Evolutionary conservation across 1,139 yeast genomes (phyloP).

Genomic region (Candida labiduridarum): DNA sequence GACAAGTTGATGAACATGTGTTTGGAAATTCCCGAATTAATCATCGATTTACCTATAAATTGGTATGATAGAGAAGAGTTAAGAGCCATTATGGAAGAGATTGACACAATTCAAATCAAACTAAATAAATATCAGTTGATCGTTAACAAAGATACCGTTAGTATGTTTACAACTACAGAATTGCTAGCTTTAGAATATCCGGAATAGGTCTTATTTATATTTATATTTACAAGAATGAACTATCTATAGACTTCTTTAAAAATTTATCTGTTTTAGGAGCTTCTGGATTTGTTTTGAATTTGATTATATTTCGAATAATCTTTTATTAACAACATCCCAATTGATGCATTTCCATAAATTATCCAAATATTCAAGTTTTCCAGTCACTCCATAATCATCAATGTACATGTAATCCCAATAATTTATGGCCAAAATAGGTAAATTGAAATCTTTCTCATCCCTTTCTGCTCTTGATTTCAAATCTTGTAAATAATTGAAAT

Average conservation of each 20-base stretch:
- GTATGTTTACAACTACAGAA: constrained; percentile 12
- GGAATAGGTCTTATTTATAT: not conserved
- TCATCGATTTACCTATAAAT: constrained; percentile 35
- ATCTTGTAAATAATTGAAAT: constrained; percentile 48
- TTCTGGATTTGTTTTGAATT: not conserved
- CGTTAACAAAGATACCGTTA: constrained; percentile 19
- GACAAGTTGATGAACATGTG: constrained; percentile 25
- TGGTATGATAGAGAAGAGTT: constrained; percentile 38
- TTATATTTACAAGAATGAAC: constrained; percentile 7
- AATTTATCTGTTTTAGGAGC: too few species aligned
- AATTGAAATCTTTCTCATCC: constrained; percentile 62
- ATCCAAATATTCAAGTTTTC: constrained; percentile 72
- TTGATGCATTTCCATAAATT: constrained; percentile 79
- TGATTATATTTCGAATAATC: constrained; percentile 46
- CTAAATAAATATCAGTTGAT: constrained; percentile 25
- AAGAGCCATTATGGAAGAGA: constrained; percentile 27
- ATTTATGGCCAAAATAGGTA: constrained; percentile 79
- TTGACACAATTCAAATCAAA: constrained; percentile 26
- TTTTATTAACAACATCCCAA: constrained; percentile 81
- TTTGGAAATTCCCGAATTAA: constrained; percentile 33
- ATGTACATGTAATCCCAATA: constrained; percentile 89
- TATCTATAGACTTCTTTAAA: not conserved
- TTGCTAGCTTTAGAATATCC: constrained; percentile 16
- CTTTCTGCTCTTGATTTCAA: constrained; percentile 47
- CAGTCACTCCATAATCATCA: constrained; percentile 79